Evolutionary conservation across 495 filamentous ascomycete species (phyloP), one percentile per base, ranked within the genome.

Genomic region (Aspergillus conjunctus): DNA sequence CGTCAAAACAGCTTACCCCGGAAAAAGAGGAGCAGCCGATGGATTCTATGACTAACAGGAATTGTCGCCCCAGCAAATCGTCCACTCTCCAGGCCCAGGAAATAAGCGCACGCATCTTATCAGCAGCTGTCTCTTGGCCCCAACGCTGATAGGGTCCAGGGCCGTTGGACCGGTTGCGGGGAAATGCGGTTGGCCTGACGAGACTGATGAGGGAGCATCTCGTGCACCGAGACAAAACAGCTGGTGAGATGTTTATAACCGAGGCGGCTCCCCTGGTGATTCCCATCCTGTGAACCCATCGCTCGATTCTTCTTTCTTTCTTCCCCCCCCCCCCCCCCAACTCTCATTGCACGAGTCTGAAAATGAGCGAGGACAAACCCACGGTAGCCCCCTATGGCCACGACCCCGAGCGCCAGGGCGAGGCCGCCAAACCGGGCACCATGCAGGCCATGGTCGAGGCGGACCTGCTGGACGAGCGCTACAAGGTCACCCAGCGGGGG

Each of bases 401-500:
- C 1, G 60, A 62, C n/a, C 20, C 26, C 41, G 49, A 20, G 7
- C 30, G 18, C 8, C 58, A 41, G 14, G 7, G 43, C 20, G 56
- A 12, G 7, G 51, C 56, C 31, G 31, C 46, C 31, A 68, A 68
- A 33, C 0, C 54, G 0, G 51, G 60, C 58, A 56, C 66, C 9
- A 44, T 67, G 33, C 65, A 64, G 39, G 61, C 59, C 12, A 58
- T 78, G 51, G 67, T 79, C 39, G 73, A 75, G 61, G 69, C 67
- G 10, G 70, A 77, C 22, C 59, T 75, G 21, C 67, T 76, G n/a
- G 74, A 77, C 56, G 68, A 73, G 52, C 69, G 71, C 5, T 80
- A 80, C 65, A 63, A 65, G 18, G 66, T 65, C 9, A 80, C 77
- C 53, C 58, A 77, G 58, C 76, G 76, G 30, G 77, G 76, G 11